phyloP scores from a whole-genome alignment of 225 moss, liverwort and hornwort genomes.

The Neckera pumila region DNA sequence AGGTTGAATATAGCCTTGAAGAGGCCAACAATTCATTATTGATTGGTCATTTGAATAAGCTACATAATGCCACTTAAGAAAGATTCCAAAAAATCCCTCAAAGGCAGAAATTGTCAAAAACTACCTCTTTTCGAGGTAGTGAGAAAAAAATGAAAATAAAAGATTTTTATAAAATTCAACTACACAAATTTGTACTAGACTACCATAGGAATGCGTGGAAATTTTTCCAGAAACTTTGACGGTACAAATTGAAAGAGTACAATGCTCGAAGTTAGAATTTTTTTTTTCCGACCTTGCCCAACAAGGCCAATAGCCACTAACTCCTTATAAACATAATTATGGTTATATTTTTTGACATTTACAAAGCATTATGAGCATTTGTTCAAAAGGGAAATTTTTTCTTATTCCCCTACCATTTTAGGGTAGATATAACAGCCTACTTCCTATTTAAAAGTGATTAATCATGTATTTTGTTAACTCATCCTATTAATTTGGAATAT shows the following conservation, averaged over 20 bases:
- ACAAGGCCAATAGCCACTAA: accelerated
- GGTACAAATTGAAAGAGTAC: accelerated
- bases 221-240: not conserved
- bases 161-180: not conserved
- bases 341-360: not conserved
- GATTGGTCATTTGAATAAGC: not conserved
- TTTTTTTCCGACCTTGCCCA: accelerated
- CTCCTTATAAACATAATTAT: too few species aligned
- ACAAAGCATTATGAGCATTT: accelerated
- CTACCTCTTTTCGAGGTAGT: accelerated
- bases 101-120: not conserved
- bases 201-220: accelerated
- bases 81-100: not conserved
- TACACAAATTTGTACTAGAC: not conserved
- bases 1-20: accelerated
- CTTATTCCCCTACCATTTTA: accelerated
- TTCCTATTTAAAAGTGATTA: not conserved
- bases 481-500: not conserved
- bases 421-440: not conserved
- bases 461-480: accelerated
- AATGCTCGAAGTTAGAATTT: not conserved
- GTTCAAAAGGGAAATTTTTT: accelerated
- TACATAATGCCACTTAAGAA: not conserved
- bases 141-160: not conserved
- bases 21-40: accelerated